phyloP scores from a whole-genome alignment of 306 rosid genomes.

The cucumber (Cucumis sativus) region Cucumber_9930_V3 NC_026660.2:18987501-18988000 shows the following conservation, averaged over 20 bases:
- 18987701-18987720: no score
- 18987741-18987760: slow-evolving; percentile 21
- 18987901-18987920: background rate
- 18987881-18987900: background rate
- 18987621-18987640: background rate
- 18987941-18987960: slow-evolving; percentile 6
- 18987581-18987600: background rate
- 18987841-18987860: background rate
- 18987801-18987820: slow-evolving; percentile 26
- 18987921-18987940: background rate
- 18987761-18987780: background rate
- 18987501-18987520: background rate
- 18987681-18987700: no score
- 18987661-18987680: background rate
- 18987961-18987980: background rate
- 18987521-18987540: background rate
- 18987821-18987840: background rate
- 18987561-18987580: background rate
- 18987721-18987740: slow-evolving; percentile 3
- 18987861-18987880: background rate
- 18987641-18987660: background rate
- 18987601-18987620: background rate
- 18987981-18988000: background rate
- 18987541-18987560: background rate
- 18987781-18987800: background rate